A percentile compares a stretch with the other conserved stretches of the same genome.
These are phyloP conservation scores for Kingdonia uniflora DNA, from an alignment of 164 flowering plant species.

Conservation along the genomic window DNA sequence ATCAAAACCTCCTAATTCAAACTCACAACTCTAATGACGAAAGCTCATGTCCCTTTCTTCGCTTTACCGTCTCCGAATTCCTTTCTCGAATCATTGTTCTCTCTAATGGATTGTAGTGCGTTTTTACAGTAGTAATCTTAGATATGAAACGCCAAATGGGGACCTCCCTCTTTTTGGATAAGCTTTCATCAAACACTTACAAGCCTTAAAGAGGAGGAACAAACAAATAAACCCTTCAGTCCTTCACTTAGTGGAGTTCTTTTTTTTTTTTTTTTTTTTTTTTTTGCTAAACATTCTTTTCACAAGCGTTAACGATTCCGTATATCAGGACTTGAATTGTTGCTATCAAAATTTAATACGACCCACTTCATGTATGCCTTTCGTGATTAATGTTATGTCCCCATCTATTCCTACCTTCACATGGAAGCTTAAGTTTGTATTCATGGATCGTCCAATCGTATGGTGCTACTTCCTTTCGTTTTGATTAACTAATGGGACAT, in stretches of 20 bases:
- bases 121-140: conserved; percentile 13
- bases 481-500: too few species aligned
- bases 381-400: background rate
- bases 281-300: background rate
- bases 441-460: too few species aligned
- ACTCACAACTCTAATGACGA: too few species aligned
- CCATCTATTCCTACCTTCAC: background rate
- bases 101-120: conserved; percentile 11
- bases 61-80: conserved; percentile 3
- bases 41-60: background rate
- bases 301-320: background rate
- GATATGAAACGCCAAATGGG: conserved; percentile 1
- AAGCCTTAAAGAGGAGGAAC: conserved; percentile 1
- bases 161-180: conserved; percentile 16
- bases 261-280: too few species aligned
- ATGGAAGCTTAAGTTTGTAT: too few species aligned
- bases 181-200: conserved; percentile 8
- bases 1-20: background rate
- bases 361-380: background rate
- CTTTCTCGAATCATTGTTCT: conserved; percentile 10
- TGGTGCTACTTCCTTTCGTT: too few species aligned
- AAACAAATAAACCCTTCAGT: background rate
- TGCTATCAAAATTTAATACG: background rate
- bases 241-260: background rate
- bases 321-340: background rate